These are phyloP conservation scores for Gyromitra esculenta DNA, from an alignment of 2,329 filamentous ascomycete species.

Conservation along the genomic window DNA sequence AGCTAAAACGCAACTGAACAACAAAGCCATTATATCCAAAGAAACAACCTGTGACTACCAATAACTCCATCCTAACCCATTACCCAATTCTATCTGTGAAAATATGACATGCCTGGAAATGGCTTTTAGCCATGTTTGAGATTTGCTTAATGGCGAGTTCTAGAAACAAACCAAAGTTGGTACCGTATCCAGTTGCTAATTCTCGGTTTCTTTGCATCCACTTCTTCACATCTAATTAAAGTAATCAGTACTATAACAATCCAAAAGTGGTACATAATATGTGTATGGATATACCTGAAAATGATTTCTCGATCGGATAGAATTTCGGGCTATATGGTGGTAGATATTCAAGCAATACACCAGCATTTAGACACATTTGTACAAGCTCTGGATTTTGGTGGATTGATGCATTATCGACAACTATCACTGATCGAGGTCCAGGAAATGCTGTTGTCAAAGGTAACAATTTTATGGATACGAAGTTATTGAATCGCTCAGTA, in stretches of 20 bases:
- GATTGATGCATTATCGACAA: slow-evolving; percentile 6
- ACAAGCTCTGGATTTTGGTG: not conserved
- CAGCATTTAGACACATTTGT: not conserved
- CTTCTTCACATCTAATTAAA: not conserved
- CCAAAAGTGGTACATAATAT: not conserved
- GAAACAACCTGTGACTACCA: too few species aligned
- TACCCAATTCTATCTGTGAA: too few species aligned
- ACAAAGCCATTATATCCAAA: too few species aligned
- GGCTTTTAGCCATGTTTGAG: not conserved
- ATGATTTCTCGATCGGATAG: slow-evolving; percentile 10
- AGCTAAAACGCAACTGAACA: too few species aligned
- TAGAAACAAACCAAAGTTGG: not conserved
- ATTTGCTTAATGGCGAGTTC: not conserved
- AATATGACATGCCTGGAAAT: slow-evolving; percentile 2
- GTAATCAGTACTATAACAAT: not conserved
- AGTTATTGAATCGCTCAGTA: slow-evolving; percentile 2
- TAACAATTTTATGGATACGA: not conserved
- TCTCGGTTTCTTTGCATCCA: not conserved
- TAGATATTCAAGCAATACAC: not conserved
- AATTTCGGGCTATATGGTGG: slow-evolving; percentile 9
- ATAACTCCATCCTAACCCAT: too few species aligned
- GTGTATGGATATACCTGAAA: not conserved
- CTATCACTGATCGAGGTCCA: not conserved
- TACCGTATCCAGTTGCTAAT: not conserved
- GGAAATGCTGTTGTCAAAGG: slow-evolving; percentile 6